Evolutionary conservation across 2,329 filamentous ascomycete genomes (phyloP), one percentile per base, ranked within the genome.

Genomic region (Gnomoniopsis sp.): DNA sequence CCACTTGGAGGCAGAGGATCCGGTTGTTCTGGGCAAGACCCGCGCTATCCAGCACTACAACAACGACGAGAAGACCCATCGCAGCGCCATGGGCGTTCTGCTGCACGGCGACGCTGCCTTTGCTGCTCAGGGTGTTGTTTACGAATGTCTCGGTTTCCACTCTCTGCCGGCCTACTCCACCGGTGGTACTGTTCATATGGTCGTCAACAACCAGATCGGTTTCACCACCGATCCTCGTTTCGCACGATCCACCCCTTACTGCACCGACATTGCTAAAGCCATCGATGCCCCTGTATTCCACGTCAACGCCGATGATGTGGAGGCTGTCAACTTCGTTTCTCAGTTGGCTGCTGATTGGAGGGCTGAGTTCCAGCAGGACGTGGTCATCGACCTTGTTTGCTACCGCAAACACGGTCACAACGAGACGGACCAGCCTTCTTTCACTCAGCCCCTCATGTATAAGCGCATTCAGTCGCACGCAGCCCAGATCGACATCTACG

Each of bases 401-500:
- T 99, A 99, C 84, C 90, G 95, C 71, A 99, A 98, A 81, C 88
- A 97, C 75, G 95, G 95, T 63, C 95, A 99, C 86, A 99, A 99
- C 79, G 95, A 99, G 81, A 99, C 95, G 12, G 95, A 99, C 73
- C 95, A 99, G 81, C 95, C 95, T 50, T 96, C 93, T 44, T 99
- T 99, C 82, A 99, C 95, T n/a, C 95, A 99, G 75, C 95, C 95
- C 44, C 80, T 97, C 67, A 99, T 99, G 95, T 99, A 99, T 86
- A 97, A 98, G 87, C 90, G 90, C 70, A 98, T 99, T 72, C 85
- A 87, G 66, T 83, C 88, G 61, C 91, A 98, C 74, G 84, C 88
- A 64, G 86, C 89, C 49, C 90, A 95, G 72, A 87, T 99, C 60
- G 89, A 96, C 71, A 90, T 91, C 69, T 99, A 99, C 73, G 85